Conservation (phyloP, 352 stramenopile genomes). For the Phytophthora syringae region DNA sequence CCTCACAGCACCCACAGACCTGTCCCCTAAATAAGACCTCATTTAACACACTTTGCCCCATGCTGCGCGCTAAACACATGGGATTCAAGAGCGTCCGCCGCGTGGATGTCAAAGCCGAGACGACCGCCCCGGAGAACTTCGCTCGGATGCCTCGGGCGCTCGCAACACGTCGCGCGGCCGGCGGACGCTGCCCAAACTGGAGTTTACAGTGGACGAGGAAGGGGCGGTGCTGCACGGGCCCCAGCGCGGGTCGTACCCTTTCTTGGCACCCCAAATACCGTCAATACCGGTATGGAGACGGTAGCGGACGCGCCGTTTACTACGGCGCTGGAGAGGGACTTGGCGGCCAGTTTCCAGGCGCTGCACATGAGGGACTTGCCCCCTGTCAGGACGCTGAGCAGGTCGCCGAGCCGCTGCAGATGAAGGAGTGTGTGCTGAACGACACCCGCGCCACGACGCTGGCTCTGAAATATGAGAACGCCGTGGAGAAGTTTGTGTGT, state of each 20-base stretch:
- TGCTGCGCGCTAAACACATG: slow-evolving; percentile 84
- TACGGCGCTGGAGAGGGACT: slow-evolving; percentile 40
- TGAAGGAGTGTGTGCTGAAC: slow-evolving; percentile 88
- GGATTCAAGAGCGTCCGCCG: slow-evolving; percentile 81
- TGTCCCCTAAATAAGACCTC: neutral
- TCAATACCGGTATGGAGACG: slow-evolving; percentile 15
- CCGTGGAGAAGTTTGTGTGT: slow-evolving; percentile 78
- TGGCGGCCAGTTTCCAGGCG: slow-evolving; percentile 60
- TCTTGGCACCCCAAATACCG: slow-evolving; percentile 20
- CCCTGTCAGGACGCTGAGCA: slow-evolving; percentile 18
- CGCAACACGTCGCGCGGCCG: slow-evolving; percentile 67
- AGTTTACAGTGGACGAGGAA: slow-evolving; percentile 88
- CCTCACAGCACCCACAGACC: slow-evolving; percentile 2
- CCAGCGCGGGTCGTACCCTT: slow-evolving; percentile 59
- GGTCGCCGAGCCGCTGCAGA: slow-evolving; percentile 31
- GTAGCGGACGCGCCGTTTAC: slow-evolving; percentile 35
- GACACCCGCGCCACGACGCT: slow-evolving; percentile 82
- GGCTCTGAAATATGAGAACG: slow-evolving; percentile 73
- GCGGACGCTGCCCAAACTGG: slow-evolving; percentile 80
- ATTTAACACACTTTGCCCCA: slow-evolving; percentile 13
- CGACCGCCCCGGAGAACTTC: slow-evolving; percentile 82
- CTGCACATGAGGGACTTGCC: slow-evolving; percentile 64
- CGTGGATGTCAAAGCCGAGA: slow-evolving; percentile 90
- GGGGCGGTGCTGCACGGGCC: slow-evolving; percentile 79
- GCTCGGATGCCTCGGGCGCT: slow-evolving; percentile 66